Percentiles rank a stretch among this genome's conserved stretches.
Conservation (phyloP, 768 basidiomycete genomes). For the Neoboletus subvelutipes region DNA sequence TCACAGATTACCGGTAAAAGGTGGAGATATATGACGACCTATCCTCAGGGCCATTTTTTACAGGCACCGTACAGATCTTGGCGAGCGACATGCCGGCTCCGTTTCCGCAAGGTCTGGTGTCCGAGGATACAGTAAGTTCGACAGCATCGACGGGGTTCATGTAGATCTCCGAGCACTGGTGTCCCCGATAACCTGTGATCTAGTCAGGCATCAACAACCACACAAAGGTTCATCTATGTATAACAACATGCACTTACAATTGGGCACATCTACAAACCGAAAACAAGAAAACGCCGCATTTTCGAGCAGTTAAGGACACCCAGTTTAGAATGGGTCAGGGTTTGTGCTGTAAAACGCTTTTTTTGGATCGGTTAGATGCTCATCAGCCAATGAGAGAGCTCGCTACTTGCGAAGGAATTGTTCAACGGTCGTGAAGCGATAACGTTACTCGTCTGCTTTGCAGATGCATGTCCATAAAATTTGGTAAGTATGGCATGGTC, state of each 20-base stretch:
- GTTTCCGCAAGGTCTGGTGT: neutral
- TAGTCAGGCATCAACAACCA: neutral
- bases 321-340: no score
- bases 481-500: neutral
- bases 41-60: constrained; percentile 17
- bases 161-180: neutral
- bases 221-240: neutral
- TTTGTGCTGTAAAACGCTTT: no score
- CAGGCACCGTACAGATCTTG: constrained; percentile 8
- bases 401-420: no score
- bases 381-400: no score
- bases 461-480: neutral
- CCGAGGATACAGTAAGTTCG: neutral
- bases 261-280: no score
- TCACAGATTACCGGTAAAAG: neutral
- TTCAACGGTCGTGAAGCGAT: no score
- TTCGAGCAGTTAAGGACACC: no score
- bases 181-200: neutral
- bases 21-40: constrained; percentile 2
- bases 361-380: no score
- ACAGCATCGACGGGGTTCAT: neutral
- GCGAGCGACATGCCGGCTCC: neutral
- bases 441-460: no score
- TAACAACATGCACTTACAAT: neutral
- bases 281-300: no score